Evolutionary conservation across 768 basidiomycete species (phyloP), one percentile per base, ranked within the genome.

Genomic region (Leucocoprinus birnbaumii): DNA sequence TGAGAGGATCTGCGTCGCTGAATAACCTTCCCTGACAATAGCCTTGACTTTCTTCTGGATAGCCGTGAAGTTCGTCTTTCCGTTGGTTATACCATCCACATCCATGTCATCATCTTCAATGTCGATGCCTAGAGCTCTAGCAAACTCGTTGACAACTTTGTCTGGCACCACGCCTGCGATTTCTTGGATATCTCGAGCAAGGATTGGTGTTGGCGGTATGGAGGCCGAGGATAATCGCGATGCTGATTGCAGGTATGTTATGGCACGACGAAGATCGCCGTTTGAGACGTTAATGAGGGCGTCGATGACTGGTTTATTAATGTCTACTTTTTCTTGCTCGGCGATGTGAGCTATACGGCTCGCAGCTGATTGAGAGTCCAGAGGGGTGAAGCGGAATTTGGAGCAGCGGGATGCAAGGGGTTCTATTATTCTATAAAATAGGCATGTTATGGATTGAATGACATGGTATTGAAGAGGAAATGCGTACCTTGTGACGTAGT

Each of bases 381-480:
- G 80, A 2, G 97, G 92, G 10, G 91, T 93, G 73, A 99, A 99
- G 38, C 97, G 88, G 72, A 99, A 99, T 73, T 99, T 99, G 45
- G 94, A 96, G 71, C 97, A 99, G 51, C 97, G 87, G n/a, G 95
- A 98, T 19, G 97, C 93, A 22, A 99, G 80, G 0, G 97, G 97
- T 66, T 99, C 97, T 53, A 99, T 99, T 58, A 99, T 99, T 61
- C 96, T 99, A 60, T 40, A 31, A 44, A 38, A 48, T 27, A 13
- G 19, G 9, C 22, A 35, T 34, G 27, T 40, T 19, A 34, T 27
- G 45, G 19, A 40, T 19, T 21, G 46, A 50, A 21, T 45, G 2
- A 42, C 13, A 13, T 24, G 26, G 18, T 14, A 10, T 42, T 25
- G 48, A 55, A 40, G 34, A 25, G 37, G 46, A 47, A 53, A 25